Evolutionary conservation across 164 flowering plant genomes (phyloP).

Genomic region (Echeveria elegans): DNA sequence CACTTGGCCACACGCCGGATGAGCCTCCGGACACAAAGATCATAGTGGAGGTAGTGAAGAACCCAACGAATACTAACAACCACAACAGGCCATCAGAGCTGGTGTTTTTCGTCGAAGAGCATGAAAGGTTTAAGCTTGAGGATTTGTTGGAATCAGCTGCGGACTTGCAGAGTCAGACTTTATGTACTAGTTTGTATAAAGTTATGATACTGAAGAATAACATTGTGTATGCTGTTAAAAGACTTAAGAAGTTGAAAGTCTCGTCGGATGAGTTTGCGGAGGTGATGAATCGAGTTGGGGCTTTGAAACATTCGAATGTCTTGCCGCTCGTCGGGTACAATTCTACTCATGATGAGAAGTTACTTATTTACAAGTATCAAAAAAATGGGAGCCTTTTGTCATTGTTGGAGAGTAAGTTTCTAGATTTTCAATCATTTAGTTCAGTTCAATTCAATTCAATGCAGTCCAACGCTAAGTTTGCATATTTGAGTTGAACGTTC

Average conservation of each 20-base stretch:
- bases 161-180: conserved; percentile 30
- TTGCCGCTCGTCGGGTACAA: conserved; percentile 36
- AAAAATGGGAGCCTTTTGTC: conserved; percentile 39
- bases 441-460: no score
- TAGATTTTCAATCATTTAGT: not conserved
- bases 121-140: conserved; percentile 30
- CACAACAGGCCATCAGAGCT: conserved; percentile 26
- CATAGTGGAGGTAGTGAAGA: conserved; percentile 3
- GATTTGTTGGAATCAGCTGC: conserved; percentile 47
- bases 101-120: conserved; percentile 37
- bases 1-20: not conserved
- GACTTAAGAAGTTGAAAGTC: conserved; percentile 41
- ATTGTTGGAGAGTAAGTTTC: conserved; percentile 39
- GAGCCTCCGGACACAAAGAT: conserved; percentile 15
- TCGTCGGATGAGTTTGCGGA: conserved; percentile 30
- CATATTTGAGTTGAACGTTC: no score
- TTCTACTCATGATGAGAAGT: conserved; percentile 35
- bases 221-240: conserved; percentile 39
- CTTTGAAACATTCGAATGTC: conserved; percentile 48
- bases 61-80: conserved; percentile 8
- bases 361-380: conserved; percentile 47
- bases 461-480: no score
- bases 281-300: conserved; percentile 37
- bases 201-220: conserved; percentile 30
- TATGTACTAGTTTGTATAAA: conserved; percentile 52